Evolutionary conservation across 2,329 filamentous ascomycete species (phyloP).

Genomic region (Penicillium sp.): DNA sequence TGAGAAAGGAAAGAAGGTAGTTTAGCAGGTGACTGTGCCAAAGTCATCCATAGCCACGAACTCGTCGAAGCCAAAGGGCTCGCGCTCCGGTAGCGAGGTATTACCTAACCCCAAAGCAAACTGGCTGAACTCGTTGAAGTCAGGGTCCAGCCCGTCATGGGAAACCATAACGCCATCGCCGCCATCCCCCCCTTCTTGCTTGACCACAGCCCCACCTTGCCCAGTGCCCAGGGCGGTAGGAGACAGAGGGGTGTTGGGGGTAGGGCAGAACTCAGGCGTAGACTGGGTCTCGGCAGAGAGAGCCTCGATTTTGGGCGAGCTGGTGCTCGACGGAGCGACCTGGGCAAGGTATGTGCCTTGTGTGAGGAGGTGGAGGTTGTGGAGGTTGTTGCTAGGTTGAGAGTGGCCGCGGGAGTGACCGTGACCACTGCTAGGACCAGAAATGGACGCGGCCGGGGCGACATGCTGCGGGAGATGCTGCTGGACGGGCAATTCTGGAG

Average conservation of each 20-base stretch:
- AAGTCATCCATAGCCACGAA: conserved; percentile 37
- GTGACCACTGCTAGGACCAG: conserved; percentile 16
- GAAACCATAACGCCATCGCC: conserved; percentile 30
- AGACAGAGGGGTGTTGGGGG: conserved; percentile 34
- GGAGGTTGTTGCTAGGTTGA: conserved; percentile 24
- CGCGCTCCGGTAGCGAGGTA: conserved; percentile 27
- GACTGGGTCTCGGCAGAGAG: conserved; percentile 33
- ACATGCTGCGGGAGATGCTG: conserved; percentile 16
- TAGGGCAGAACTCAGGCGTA: conserved; percentile 37
- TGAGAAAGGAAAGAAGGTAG: conserved; percentile 15
- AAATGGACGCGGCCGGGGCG: conserved; percentile 22
- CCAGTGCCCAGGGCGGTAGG: conserved; percentile 23
- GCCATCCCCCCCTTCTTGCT: conserved; percentile 24
- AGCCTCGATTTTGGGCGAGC: conserved; percentile 26
- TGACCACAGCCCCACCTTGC: conserved; percentile 4
- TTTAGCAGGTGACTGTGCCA: conserved; percentile 30
- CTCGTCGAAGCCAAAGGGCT: conserved; percentile 36
- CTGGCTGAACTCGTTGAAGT: conserved; percentile 37
- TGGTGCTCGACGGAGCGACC: conserved; percentile 14
- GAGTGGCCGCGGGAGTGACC: conserved; percentile 26
- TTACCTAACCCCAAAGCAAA: conserved; percentile 35
- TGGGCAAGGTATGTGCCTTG: conserved; percentile 23
- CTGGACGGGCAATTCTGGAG: conserved; percentile 35
- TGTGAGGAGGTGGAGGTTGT: conserved; percentile 25
- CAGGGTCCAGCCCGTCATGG: conserved; percentile 32